These are phyloP conservation scores for Clathrus columnatus DNA, from an alignment of 768 basidiomycete genomes.

Conservation along the genomic window DNA sequence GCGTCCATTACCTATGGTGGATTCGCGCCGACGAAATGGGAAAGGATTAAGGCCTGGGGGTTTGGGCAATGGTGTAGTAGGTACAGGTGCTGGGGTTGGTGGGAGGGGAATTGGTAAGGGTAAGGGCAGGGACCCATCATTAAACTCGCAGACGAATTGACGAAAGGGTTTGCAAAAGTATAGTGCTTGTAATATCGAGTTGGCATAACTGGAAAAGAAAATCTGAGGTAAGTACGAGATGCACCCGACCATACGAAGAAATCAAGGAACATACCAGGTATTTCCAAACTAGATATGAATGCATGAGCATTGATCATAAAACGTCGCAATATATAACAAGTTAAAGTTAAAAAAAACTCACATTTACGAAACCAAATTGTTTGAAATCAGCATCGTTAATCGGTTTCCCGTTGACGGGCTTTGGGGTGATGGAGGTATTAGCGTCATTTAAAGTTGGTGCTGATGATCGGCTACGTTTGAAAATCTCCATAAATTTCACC, in stretches of 20 bases:
- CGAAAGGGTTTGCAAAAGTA: constrained; percentile 95
- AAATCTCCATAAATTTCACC: neutral
- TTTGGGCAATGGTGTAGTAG: constrained; percentile 25
- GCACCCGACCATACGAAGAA: too few relatives aligned
- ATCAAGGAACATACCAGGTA: constrained; percentile 58
- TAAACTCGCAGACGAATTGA: constrained; percentile 71
- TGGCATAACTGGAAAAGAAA: constrained; percentile 68
- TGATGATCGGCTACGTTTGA: neutral
- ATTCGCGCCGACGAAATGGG: constrained; percentile 8
- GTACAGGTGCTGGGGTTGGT: constrained; percentile 21
- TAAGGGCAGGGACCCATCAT: constrained; percentile 41
- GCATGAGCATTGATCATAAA: neutral
- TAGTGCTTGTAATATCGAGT: constrained; percentile 95
- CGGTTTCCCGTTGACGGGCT: neutral
- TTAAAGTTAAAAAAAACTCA: constrained; percentile 41
- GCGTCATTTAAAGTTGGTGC: neutral
- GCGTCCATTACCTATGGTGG: neutral
- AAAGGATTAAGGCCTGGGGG: neutral
- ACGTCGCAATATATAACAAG: neutral
- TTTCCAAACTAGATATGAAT: constrained; percentile 70
- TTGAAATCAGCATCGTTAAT: constrained; percentile 62
- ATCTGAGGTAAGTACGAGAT: constrained; percentile 5
- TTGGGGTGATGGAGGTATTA: neutral
- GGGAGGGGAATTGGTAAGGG: constrained; percentile 21
- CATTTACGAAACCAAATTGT: constrained; percentile 96